phyloP scores from a whole-genome alignment of 192 early-diverging fungal species.

The Coemansia sp. region DNA sequence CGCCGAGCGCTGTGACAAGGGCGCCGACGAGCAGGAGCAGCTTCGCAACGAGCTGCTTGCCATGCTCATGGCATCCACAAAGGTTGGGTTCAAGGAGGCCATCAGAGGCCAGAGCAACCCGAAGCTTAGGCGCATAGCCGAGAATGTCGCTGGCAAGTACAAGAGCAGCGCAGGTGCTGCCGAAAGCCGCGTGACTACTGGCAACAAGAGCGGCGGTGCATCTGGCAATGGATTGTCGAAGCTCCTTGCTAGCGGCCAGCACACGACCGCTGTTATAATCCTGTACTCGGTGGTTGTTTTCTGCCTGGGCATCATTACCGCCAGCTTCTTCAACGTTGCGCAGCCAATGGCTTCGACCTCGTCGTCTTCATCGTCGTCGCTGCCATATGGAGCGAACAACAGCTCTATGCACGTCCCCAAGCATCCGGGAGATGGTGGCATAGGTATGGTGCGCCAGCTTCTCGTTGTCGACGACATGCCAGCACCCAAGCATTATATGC shows the following conservation, averaged over 20 bases:
- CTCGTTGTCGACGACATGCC: slow-evolving; percentile 52
- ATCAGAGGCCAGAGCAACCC: slow-evolving; percentile 43
- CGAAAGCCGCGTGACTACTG: slow-evolving; percentile 3
- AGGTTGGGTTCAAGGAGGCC: slow-evolving; percentile 44
- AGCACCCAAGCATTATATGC: slow-evolving; percentile 36
- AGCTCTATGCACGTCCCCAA: slow-evolving; percentile 20
- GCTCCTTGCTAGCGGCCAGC: slow-evolving; percentile 36
- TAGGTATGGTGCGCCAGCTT: slow-evolving; percentile 46
- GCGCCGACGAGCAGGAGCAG: slow-evolving; percentile 20
- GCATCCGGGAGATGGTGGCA: slow-evolving; percentile 21
- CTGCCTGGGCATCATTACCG: slow-evolving; percentile 51
- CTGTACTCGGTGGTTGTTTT: slow-evolving; percentile 52
- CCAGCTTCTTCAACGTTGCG: slow-evolving; percentile 44
- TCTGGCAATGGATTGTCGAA: slow-evolving; percentile 18
- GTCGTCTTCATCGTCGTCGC: slow-evolving; percentile 18
- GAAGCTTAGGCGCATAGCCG: slow-evolving; percentile 45
- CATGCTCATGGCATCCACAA: slow-evolving; percentile 34
- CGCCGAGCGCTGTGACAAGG: slow-evolving; percentile 37
- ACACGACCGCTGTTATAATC: slow-evolving; percentile 42
- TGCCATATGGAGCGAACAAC: slow-evolving; percentile 30
- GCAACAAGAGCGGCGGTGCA: slow-evolving; percentile 5
- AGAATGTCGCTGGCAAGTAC: slow-evolving; percentile 47
- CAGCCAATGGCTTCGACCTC: slow-evolving; percentile 22
- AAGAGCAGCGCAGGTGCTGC: slow-evolving; percentile 4
- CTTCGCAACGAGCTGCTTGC: slow-evolving; percentile 44